Conservation (phyloP, 495 filamentous ascomycete species). For the Cairneyella variabilis region DNA sequence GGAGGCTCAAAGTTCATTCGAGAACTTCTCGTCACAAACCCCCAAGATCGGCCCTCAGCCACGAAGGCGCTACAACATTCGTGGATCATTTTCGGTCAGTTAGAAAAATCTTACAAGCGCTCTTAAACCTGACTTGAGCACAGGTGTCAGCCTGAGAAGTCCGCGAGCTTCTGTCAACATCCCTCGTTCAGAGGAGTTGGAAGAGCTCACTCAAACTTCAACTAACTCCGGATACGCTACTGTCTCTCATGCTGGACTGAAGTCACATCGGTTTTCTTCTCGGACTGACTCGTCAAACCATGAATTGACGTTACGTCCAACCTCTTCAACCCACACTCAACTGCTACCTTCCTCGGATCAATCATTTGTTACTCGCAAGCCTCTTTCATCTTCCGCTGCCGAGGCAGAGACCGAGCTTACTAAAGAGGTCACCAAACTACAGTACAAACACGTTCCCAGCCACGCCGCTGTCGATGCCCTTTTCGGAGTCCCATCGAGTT, state of each 20-base stretch:
- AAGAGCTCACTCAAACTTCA: not conserved
- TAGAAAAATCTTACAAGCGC: not conserved
- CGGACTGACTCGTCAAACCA: not conserved
- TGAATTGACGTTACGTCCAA: not conserved
- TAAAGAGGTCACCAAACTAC: too few relatives aligned
- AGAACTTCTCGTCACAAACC: not conserved
- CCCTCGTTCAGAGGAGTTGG: too few relatives aligned
- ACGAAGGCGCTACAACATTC: slow-evolving; percentile 1
- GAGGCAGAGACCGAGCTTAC: not conserved
- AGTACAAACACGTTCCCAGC: too few relatives aligned
- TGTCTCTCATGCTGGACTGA: not conserved
- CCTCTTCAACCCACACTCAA: not conserved
- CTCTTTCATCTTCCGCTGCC: not conserved
- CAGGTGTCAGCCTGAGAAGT: not conserved
- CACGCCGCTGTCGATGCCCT: too few relatives aligned
- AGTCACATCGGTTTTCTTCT: not conserved
- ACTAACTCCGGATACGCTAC: not conserved
- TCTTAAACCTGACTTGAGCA: not conserved
- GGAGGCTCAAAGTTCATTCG: slow-evolving; percentile 4
- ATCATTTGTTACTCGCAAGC: not conserved
- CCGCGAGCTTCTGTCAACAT: not conserved
- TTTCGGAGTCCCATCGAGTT: too few relatives aligned
- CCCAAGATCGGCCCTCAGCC: slow-evolving; percentile 4
- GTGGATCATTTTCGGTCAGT: slow-evolving; percentile 7
- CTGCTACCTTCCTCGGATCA: not conserved